Conservation (phyloP, 2,329 filamentous ascomycete species). For the Grosmannia huntii region DNA sequence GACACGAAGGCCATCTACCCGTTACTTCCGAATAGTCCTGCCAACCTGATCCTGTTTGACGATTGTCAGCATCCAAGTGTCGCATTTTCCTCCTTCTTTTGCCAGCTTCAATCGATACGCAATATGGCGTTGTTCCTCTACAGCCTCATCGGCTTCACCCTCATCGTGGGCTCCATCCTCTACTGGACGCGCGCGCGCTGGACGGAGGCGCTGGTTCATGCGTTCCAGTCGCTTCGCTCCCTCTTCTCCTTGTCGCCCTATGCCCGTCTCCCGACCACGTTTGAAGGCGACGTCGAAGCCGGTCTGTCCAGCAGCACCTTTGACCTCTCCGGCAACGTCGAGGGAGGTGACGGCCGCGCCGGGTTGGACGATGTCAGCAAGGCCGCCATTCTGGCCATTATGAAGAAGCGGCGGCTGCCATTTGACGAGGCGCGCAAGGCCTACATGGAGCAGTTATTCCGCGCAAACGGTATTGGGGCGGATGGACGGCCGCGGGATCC, state of each 20-base stretch:
- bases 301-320: conserved; percentile 77
- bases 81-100: not conserved
- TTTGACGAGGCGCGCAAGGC: conserved; percentile 87
- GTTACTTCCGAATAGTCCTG: not conserved
- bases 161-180: conserved; percentile 60
- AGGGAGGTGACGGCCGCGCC: conserved; percentile 61
- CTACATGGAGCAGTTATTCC: conserved; percentile 77
- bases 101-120: conserved; percentile 1
- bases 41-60: not conserved
- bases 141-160: conserved; percentile 56
- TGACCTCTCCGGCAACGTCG: conserved; percentile 69
- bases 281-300: conserved; percentile 74
- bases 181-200: conserved; percentile 73
- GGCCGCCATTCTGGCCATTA: conserved; percentile 72
- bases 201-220: conserved; percentile 54
- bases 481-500: conserved; percentile 84
- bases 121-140: conserved; percentile 74
- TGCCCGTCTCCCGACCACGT: conserved; percentile 68
- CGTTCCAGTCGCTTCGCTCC: conserved; percentile 25
- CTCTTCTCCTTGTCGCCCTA: conserved; percentile 47
- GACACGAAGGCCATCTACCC: not conserved
- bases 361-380: conserved; percentile 76
- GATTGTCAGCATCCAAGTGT: not conserved
- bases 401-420: conserved; percentile 69
- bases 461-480: conserved; percentile 73